Conservation (phyloP, 2,329 filamentous ascomycete species). For the Aureobasidium sp. region DNA sequence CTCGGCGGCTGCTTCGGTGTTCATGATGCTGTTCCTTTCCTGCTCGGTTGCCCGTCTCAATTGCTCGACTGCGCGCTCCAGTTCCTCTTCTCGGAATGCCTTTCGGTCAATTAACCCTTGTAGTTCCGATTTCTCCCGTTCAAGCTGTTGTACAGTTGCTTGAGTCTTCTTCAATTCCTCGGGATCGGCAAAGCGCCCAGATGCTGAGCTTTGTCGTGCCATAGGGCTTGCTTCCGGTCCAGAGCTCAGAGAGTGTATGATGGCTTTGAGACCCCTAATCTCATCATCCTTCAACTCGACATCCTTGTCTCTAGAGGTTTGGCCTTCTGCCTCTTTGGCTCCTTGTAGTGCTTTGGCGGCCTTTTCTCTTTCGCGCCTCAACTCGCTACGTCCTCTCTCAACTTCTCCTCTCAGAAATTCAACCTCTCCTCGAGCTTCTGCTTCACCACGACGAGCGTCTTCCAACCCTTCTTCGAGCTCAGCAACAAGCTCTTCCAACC, state of each 20-base stretch:
- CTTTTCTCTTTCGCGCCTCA: constrained; percentile 82
- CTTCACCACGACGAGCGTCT: constrained; percentile 86
- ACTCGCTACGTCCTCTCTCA: constrained; percentile 78
- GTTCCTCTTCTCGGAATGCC: constrained; percentile 66
- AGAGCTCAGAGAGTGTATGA: constrained; percentile 89
- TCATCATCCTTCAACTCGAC: constrained; percentile 94
- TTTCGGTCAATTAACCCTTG: constrained; percentile 66
- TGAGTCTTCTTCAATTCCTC: constrained; percentile 50
- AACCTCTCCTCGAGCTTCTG: constrained; percentile 89
- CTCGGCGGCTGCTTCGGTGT: constrained; percentile 36
- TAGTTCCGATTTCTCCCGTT: constrained; percentile 72
- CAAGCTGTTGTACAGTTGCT: constrained; percentile 57
- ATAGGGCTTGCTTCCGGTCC: constrained; percentile 41
- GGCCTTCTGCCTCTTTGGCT: constrained; percentile 29
- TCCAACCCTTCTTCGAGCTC: constrained; percentile 95
- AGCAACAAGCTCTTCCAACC: constrained; percentile 90
- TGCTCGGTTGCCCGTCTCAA: constrained; percentile 30
- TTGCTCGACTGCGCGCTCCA: constrained; percentile 58
- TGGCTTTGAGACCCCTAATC: constrained; percentile 92
- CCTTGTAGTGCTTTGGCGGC: constrained; percentile 53
- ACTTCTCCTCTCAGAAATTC: constrained; percentile 94
- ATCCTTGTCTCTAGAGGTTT: constrained; percentile 50
- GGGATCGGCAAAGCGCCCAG: constrained; percentile 16
- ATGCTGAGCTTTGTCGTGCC: constrained; percentile 6
- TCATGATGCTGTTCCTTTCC: constrained; percentile 42